phyloP scores from a whole-genome alignment of 306 rosid genomes.

The Pterocarpus santalinus region DNA sequence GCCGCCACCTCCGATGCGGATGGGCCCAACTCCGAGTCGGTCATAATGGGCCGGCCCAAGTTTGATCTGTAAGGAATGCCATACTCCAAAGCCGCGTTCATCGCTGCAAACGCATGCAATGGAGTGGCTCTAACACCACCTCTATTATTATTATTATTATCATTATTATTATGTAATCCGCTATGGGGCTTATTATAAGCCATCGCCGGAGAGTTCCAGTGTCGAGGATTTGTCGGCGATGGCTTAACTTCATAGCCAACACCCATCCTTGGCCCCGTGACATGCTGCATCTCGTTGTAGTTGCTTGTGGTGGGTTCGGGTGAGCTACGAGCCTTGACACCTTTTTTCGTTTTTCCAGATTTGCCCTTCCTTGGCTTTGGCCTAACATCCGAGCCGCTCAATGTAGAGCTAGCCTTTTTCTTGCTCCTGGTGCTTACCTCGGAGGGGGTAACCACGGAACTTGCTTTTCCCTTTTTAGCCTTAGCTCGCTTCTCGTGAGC shows the following conservation, averaged over 20 bases:
- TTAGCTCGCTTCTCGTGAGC: conserved; percentile 47
- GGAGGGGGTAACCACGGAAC: conserved; percentile 51
- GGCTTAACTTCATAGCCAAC: conserved; percentile 40
- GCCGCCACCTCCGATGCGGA: conserved; percentile 96
- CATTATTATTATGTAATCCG: background rate
- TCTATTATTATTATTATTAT: too few species aligned
- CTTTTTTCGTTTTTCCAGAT: background rate
- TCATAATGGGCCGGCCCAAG: conserved; percentile 48
- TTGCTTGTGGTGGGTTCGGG: background rate
- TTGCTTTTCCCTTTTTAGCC: conserved; percentile 48
- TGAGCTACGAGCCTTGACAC: background rate
- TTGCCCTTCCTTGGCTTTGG: conserved; percentile 22
- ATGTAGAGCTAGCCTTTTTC: conserved; percentile 52
- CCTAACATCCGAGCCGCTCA: conserved; percentile 51
- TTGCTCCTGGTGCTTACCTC: conserved; percentile 43
- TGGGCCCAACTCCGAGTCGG: conserved; percentile 90
- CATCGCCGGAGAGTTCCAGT: conserved; percentile 6
- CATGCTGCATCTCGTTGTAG: background rate
- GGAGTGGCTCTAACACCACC: conserved; percentile 43
- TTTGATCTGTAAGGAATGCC: conserved; percentile 67
- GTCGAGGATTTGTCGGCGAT: conserved; percentile 40
- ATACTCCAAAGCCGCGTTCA: conserved; percentile 49
- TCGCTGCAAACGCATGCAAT: conserved; percentile 7
- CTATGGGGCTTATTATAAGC: background rate
- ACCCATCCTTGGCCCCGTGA: background rate